Evolutionary conservation across 805 yeast genomes (phyloP), one percentile per base, ranked within the genome.

Genomic region (Wickerhamomyces rabaulensis): DNA sequence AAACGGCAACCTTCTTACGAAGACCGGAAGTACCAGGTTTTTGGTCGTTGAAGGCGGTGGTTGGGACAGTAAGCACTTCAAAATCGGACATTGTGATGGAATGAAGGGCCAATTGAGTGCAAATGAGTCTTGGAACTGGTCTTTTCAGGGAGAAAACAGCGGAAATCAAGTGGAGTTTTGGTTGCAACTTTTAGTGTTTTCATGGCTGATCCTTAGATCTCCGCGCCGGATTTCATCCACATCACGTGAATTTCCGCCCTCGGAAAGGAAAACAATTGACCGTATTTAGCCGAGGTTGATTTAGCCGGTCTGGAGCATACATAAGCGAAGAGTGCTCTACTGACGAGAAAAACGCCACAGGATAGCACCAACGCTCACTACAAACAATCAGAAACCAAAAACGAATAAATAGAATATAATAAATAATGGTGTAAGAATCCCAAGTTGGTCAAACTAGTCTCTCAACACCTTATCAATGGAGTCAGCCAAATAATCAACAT

Each of bases 1-100:
- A 92, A 22, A 88, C 91, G 21, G 74, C 75, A 39, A 92, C 96
- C 70, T 85, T 90, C 75, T 92, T 92, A 61, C 99, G 80, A 42
- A 92, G 79, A 21, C 99, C 99, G 8, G 98, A 92, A 20, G 99
- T 92, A 33, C 99, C 99, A 12, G 99, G 98, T 65, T 91, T 94
- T 66, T 92, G 99, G 69, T 91, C 99, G 39, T 68, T 74, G 67
- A 79, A 92, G 1, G 96, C 82, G 12, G 76, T 80, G 20, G 98
- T 91, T 35, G 76, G 62, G 39, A 87, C 73, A 20, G 62, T 54
- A 2, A 46, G 26, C 25, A 49, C 38, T 16, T 45, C 39, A 21
- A 50, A 50, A 20, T 36, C 39, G 6, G 39, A 20, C 39, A 36
- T 36, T 13, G 3, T 17, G 12, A 6, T 16, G 12, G 10, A 7